Percentiles rank a stretch among this genome's conserved stretches.
Evolutionary conservation across 768 basidiomycete species (phyloP).

Genomic region (Phaeotremella skinneri): DNA sequence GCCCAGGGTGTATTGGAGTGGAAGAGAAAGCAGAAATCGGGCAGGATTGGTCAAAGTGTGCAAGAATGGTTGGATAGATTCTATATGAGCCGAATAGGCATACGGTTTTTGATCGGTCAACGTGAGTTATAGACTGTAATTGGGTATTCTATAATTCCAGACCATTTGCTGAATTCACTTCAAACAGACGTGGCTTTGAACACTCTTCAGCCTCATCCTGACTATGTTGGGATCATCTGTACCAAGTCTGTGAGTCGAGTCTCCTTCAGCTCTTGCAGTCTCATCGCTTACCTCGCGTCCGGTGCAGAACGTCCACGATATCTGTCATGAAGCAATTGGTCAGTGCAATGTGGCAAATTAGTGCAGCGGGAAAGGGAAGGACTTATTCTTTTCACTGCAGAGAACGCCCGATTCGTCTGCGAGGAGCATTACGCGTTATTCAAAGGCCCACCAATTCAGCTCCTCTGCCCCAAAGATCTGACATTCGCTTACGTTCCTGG

Average conservation of each 20-base stretch:
- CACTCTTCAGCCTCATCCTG: slow-evolving; percentile 77
- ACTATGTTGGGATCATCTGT: slow-evolving; percentile 97
- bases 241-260: slow-evolving; percentile 69
- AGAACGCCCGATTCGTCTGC: slow-evolving; percentile 81
- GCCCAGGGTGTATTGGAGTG: slow-evolving; percentile 90
- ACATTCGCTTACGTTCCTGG: slow-evolving; percentile 93
- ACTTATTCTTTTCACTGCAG: slow-evolving; percentile 46
- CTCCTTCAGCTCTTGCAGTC: neutral
- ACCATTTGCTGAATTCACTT: neutral
- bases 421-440: slow-evolving; percentile 94
- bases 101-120: slow-evolving; percentile 94
- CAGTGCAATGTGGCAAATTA: slow-evolving; percentile 2
- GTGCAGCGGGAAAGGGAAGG: neutral
- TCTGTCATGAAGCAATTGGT: slow-evolving; percentile 89
- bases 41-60: slow-evolving; percentile 61
- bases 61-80: slow-evolving; percentile 96
- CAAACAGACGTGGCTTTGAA: slow-evolving; percentile 84
- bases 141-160: neutral
- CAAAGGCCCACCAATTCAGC: slow-evolving; percentile 91
- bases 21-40: slow-evolving; percentile 71
- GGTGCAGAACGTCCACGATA: slow-evolving; percentile 85
- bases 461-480: slow-evolving; percentile 84
- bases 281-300: slow-evolving; percentile 9
- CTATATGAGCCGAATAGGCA: slow-evolving; percentile 77
- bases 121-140: slow-evolving; percentile 58